Base-by-base conservation (phyloP, 306 rosid genomes). In the Quercus engelmannii region DNA sequence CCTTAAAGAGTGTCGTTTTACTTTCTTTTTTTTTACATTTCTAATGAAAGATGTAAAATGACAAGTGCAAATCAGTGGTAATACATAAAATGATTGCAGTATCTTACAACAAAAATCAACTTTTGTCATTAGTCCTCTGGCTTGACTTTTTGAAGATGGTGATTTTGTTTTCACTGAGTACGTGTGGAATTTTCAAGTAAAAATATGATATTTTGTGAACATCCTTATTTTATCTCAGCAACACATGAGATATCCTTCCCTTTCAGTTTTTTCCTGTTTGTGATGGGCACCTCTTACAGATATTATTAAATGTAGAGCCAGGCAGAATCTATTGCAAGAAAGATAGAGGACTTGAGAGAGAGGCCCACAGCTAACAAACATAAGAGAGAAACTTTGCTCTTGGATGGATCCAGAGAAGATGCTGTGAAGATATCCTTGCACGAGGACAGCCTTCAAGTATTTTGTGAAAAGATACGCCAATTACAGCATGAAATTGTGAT, bases 381-480 rank as follows among this genome's bases (percentile, higher is more conserved):
- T 65, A 83, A 74, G 58, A 82, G 86, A 72, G 89, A 76, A 57
- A 74, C 83, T 62, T 74, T 86, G 52, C 89, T 88, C 70, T 83
- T 84, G 61, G 71, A 77, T 80, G 77, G 85, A 52, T 87, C 88
- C 74, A 72, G 57, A 18, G 76, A 49, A 43, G 79, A 88, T 80
- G 79, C 87, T 82, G 80, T 85, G 68, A 77, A 81, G 72, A 31
- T 84, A 69, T 85, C 84, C 56, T 82, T 82, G 26, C 88, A 86
- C 7, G 92, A 91, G 90, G 92, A 91, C 85, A 94, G 88, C 67
- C 90, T 91, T 82, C 87, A 85, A 80, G 89, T 85, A 71, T 86
- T 92, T 79, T 67, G 75, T 78, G 87, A 87, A 78, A 90, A 82
- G 91, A 92, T 92, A 69, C 86, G 81, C 76, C 92, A 90, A 54